Evolutionary conservation across 768 basidiomycete species (phyloP).

Genomic region (Suillus subluteus): DNA sequence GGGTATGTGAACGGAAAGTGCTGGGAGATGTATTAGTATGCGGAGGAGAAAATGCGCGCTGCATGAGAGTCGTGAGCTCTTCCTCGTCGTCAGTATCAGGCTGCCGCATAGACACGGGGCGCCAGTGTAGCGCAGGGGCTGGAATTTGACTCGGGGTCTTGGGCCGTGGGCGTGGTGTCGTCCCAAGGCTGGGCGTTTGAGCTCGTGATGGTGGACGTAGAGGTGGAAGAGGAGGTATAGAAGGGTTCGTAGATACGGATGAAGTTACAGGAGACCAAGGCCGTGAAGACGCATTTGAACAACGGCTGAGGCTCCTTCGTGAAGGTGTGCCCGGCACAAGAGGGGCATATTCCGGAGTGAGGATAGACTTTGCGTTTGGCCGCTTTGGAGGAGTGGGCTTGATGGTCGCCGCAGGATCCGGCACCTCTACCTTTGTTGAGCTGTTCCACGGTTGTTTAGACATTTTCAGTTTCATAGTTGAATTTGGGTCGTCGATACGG

Average conservation of each 20-base stretch:
- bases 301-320: slow-evolving; percentile 69
- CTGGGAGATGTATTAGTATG: slow-evolving; percentile 51
- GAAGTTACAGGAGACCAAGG: slow-evolving; percentile 82
- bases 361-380: slow-evolving; percentile 48
- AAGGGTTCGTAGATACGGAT: slow-evolving; percentile 60
- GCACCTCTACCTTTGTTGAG: slow-evolving; percentile 68
- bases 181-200: slow-evolving; percentile 51
- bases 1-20: slow-evolving; percentile 39
- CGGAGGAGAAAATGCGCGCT: slow-evolving; percentile 66
- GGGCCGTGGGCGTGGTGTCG: slow-evolving; percentile 69
- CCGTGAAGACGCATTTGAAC: slow-evolving; percentile 76
- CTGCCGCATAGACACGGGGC: slow-evolving; percentile 50
- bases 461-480: slow-evolving; percentile 44
- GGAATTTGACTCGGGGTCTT: slow-evolving; percentile 85
- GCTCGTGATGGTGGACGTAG: slow-evolving; percentile 56
- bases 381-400: slow-evolving; percentile 57
- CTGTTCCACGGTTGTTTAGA: slow-evolving; percentile 74
- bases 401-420: slow-evolving; percentile 50
- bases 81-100: slow-evolving; percentile 51
- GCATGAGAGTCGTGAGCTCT: slow-evolving; percentile 46
- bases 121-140: slow-evolving; percentile 53
- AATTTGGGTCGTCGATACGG: slow-evolving; percentile 34
- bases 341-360: slow-evolving; percentile 45
- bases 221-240: slow-evolving; percentile 39
- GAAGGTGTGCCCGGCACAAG: slow-evolving; percentile 56